Percentiles rank a stretch among this genome's conserved stretches.
These are phyloP conservation scores for Annulohypoxylon truncatum DNA, from an alignment of 2,329 filamentous ascomycete genomes.

Conservation along the genomic window DNA sequence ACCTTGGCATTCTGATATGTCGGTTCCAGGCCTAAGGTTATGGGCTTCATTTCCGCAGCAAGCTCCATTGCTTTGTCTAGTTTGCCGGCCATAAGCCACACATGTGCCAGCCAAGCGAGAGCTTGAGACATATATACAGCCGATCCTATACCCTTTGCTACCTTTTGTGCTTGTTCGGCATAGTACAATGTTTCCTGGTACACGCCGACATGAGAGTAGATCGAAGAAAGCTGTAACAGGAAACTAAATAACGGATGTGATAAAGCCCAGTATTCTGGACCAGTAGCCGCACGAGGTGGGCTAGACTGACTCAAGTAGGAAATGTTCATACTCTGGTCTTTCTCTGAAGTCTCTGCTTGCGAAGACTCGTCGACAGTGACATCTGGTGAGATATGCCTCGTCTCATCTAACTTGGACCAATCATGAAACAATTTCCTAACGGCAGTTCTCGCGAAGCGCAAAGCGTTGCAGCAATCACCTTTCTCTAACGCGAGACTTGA, in stretches of 20 bases:
- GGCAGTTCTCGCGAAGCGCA: slow-evolving; percentile 67
- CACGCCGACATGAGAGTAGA: slow-evolving; percentile 87
- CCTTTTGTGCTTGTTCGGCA: slow-evolving; percentile 82
- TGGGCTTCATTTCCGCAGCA: slow-evolving; percentile 64
- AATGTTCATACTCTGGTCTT: slow-evolving; percentile 45
- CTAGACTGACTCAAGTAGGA: slow-evolving; percentile 46
- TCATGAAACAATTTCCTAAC: slow-evolving; percentile 67
- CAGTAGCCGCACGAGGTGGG: slow-evolving; percentile 52
- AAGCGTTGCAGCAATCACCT: slow-evolving; percentile 68
- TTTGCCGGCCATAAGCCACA: slow-evolving; percentile 69
- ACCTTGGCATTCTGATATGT: slow-evolving; percentile 60
- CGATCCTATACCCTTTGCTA: slow-evolving; percentile 76
- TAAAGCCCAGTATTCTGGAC: slow-evolving; percentile 82
- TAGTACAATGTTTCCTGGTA: slow-evolving; percentile 91
- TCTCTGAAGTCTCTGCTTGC: slow-evolving; percentile 44
- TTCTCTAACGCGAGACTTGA: slow-evolving; percentile 73
- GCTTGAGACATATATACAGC: slow-evolving; percentile 67
- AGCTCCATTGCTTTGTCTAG: slow-evolving; percentile 67
- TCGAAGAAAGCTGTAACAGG: slow-evolving; percentile 77
- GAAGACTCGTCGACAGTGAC: slow-evolving; percentile 41
- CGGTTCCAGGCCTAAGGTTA: slow-evolving; percentile 60
- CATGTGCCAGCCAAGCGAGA: slow-evolving; percentile 64
- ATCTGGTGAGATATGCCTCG: slow-evolving; percentile 39
- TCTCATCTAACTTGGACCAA: slow-evolving; percentile 64
- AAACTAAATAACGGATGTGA: slow-evolving; percentile 78